Conservation (phyloP, 345 rosid genomes). For the Citrus australasica region DNA sequence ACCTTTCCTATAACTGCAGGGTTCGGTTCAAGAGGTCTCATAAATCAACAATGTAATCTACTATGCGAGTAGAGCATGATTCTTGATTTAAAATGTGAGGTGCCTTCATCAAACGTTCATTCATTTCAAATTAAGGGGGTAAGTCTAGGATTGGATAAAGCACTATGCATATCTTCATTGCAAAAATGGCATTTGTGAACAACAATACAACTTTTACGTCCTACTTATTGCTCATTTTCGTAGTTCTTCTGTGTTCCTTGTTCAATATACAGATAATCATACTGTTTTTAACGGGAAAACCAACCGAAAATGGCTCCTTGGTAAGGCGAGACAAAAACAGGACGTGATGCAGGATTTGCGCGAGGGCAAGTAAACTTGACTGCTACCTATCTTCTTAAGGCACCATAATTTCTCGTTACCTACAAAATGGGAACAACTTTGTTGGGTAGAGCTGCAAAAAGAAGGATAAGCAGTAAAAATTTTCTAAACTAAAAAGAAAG, state of each 20-base stretch:
- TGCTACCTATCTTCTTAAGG: conserved; percentile 59
- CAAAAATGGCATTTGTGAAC: no score
- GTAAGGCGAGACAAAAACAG: neutral
- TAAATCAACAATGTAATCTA: no score
- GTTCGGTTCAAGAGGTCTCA: no score
- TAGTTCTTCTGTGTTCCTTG: neutral
- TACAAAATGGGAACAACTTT: conserved; percentile 16
- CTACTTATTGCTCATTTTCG: neutral
- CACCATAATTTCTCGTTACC: conserved; percentile 88
- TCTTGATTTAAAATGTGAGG: no score
- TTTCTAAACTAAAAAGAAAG: neutral
- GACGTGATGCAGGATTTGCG: neutral
- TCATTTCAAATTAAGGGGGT: no score
- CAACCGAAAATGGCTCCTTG: neutral
- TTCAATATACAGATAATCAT: neutral
- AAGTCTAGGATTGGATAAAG: no score
- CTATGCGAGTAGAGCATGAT: no score
- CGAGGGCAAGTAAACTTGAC: neutral
- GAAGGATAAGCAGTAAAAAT: neutral
- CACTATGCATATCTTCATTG: neutral
- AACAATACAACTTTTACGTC: no score
- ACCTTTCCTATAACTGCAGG: no score
- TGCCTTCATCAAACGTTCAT: neutral
- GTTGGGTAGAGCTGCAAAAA: neutral
- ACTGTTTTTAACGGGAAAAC: neutral